phyloP scores from a whole-genome alignment of 768 basidiomycete genomes.

The Lyophyllum decastes region DNA sequence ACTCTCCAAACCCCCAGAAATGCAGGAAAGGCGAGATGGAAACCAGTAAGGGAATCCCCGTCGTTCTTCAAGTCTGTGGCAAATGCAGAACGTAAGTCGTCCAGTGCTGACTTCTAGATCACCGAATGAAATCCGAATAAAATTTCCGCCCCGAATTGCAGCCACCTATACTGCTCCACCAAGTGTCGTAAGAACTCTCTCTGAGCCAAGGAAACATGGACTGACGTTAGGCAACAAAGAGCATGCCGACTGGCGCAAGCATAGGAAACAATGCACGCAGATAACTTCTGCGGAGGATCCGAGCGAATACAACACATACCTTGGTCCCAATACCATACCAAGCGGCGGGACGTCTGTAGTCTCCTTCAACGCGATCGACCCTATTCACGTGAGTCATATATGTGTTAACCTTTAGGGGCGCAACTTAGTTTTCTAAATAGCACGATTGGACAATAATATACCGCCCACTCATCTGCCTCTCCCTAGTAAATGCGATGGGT shows the following conservation, averaged over 20 bases:
- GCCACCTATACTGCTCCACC: neutral
- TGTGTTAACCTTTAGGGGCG: neutral
- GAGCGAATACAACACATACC: neutral
- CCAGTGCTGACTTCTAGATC: neutral
- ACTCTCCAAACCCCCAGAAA: neutral
- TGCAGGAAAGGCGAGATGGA: slow-evolving; percentile 1
- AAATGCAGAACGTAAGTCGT: neutral
- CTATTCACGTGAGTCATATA: neutral
- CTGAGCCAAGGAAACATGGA: neutral
- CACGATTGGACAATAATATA: neutral
- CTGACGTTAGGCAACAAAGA: neutral
- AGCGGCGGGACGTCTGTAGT: neutral
- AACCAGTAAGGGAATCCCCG: neutral
- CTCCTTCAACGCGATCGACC: neutral
- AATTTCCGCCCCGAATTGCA: neutral
- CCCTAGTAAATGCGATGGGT: neutral
- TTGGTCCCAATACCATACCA: no score
- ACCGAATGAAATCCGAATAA: neutral
- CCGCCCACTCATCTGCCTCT: neutral
- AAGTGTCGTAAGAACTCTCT: neutral
- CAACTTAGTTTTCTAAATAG: neutral
- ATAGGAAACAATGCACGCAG: neutral
- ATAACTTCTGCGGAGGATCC: neutral
- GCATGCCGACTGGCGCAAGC: neutral
- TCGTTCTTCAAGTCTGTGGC: neutral